These are phyloP conservation scores for Teratosphaeria pseudoeucalypti DNA, from an alignment of 2,329 filamentous ascomycete genomes.

Conservation along the genomic window DNA sequence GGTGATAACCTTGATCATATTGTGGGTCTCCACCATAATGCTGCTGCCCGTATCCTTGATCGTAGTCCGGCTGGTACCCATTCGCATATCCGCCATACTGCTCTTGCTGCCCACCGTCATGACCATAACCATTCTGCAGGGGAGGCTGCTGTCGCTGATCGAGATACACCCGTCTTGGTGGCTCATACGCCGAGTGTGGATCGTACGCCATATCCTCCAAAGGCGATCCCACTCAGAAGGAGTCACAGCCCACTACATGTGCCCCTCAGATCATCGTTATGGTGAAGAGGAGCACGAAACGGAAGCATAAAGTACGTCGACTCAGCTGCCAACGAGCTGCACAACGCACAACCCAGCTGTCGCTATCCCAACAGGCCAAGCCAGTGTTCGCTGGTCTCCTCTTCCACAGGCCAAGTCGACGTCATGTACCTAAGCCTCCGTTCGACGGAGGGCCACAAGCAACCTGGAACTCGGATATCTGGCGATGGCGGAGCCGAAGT, in stretches of 20 bases:
- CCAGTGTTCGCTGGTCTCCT: background rate
- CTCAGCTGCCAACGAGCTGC: background rate
- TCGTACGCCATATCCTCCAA: constrained; percentile 12
- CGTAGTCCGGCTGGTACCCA: constrained; percentile 5
- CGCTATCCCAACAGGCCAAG: background rate
- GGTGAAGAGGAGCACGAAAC: background rate
- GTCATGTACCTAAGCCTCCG: background rate
- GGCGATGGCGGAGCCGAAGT: background rate
- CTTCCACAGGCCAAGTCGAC: background rate
- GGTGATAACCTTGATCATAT: constrained; percentile 1
- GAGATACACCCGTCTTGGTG: constrained; percentile 11
- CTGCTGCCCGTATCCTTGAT: constrained; percentile 9
- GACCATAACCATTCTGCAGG: constrained; percentile 3
- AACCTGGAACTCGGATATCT: background rate
- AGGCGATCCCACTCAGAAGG: background rate
- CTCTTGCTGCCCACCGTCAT: background rate
- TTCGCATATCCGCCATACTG: constrained; percentile 1
- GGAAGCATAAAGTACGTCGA: background rate
- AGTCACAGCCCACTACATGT: background rate
- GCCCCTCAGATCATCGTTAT: background rate
- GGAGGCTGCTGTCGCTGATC: constrained; percentile 6
- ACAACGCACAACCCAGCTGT: background rate
- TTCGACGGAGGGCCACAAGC: background rate
- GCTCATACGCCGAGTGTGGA: constrained; percentile 7
- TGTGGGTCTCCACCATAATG: constrained; percentile 1